Base-by-base conservation (phyloP, 2,329 filamentous ascomycete genomes). In the Raffaelea deltoideospora region DNA sequence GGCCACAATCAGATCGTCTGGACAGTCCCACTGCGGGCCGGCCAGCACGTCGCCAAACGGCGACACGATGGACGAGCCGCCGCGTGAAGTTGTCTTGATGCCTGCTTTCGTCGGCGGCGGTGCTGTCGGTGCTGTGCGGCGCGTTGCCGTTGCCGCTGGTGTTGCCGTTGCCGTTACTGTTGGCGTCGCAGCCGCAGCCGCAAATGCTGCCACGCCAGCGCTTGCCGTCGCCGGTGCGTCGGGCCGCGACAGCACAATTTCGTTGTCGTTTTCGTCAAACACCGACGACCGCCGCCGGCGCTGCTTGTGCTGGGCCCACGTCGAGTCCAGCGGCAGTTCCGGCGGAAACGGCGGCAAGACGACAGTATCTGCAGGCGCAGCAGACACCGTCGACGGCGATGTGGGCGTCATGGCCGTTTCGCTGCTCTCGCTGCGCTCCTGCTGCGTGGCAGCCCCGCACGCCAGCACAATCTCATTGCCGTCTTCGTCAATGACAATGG, bases 21-120 rank as follows among this genome's bases (percentile, higher is more conserved):
- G 57, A 41, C 87, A 77, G 41, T 93, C 82, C 86, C 86, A 94
- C 40, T 90, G 62, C 1, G 87, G 87, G 0, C 81, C 85, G 2
- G 74, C 74, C 2, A 94, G 57, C 0, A 88, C 73, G n/a, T 87
- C 72, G 0, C 87, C 88, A 30, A 79, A 64, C 0, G 87, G 86
- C 10, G 72, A 77, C 20, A 92, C 64, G 45, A 96, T 88, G 48
- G 75, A 80, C 0, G 84, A 90, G 0, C 88, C 88, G 18, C 87
- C 87, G 8, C 79, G 69, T 11, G 67, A 38, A 20, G 35, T 35
- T 13, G 34, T 26, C 15, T 22, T 22, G 6, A 5, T 4, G 14
- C 7, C 4, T 29, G 30, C 1, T n/a, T 14, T 6, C 7, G 22
- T 22, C 3, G 32, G 5, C 21, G 32, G n/a, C 6, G 26, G 10